These are phyloP conservation scores for Diacronema lutheri DNA, from an alignment of 78 protist species.

Conservation along the genomic window DNA sequence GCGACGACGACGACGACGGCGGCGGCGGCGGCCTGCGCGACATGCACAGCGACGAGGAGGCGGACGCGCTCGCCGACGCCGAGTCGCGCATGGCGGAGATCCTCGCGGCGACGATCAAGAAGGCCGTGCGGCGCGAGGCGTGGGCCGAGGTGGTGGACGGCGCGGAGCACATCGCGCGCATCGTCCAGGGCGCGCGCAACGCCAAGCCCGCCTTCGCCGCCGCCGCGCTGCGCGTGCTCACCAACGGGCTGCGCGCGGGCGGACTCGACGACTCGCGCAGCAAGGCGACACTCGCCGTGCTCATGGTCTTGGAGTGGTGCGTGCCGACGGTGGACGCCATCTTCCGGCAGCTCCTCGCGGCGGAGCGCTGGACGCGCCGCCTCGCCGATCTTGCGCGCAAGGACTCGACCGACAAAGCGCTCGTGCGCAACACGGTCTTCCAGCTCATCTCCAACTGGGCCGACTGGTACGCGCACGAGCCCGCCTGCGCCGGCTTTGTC, in stretches of 20 bases:
- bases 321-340: background rate
- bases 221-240: background rate
- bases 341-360: background rate
- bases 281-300: background rate
- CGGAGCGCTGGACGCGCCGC: background rate
- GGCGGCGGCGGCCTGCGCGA: no score
- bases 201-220: background rate
- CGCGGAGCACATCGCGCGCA: background rate
- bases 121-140: background rate
- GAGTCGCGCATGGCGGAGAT: background rate
- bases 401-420: background rate
- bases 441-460: background rate
- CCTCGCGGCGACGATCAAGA: background rate
- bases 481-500: background rate
- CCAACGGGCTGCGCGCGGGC: background rate
- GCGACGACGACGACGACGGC: no score
- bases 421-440: background rate
- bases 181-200: background rate
- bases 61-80: background rate
- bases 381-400: background rate
- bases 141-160: background rate
- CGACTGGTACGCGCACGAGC: background rate
- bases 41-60: no score
- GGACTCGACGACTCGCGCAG: background rate
- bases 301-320: background rate